Evolutionary conservation across 495 filamentous ascomycete genomes (phyloP).

Genomic region (Penicillium manginii): DNA sequence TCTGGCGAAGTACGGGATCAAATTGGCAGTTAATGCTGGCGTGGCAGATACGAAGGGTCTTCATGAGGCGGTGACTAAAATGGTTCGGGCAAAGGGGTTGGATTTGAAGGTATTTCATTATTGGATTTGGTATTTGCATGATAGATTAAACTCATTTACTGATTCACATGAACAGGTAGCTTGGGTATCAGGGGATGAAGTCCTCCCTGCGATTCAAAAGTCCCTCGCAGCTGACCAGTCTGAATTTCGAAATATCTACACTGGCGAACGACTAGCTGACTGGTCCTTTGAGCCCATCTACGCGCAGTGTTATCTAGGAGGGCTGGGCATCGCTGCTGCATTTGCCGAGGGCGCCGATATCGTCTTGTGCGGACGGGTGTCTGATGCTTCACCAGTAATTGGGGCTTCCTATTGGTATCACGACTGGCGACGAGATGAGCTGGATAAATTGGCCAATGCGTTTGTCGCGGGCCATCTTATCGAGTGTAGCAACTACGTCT

Average conservation of each 20-base stretch:
- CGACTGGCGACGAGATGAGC: conserved; percentile 45
- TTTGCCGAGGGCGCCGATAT: conserved; percentile 58
- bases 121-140: not conserved
- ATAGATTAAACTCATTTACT: not conserved
- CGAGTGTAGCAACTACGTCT: conserved; percentile 60
- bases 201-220: conserved; percentile 46
- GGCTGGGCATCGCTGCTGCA: conserved; percentile 51
- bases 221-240: conserved; percentile 38
- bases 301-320: conserved; percentile 59
- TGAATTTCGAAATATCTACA: conserved; percentile 55
- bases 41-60: conserved; percentile 54
- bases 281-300: conserved; percentile 59
- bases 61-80: conserved; percentile 45
- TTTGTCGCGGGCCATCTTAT: conserved; percentile 60
- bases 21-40: conserved; percentile 63
- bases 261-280: conserved; percentile 47
- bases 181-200: conserved; percentile 58
- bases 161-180: conserved; percentile 29
- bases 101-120: conserved; percentile 42
- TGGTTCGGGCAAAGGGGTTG: conserved; percentile 47
- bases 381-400: conserved; percentile 58
- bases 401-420: conserved; percentile 55
- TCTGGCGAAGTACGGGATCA: conserved; percentile 55
- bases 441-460: conserved; percentile 54
- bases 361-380: conserved; percentile 59